Base-by-base conservation (phyloP, 2,329 filamentous ascomycete species). In the Sclerotinia minor region DNA sequence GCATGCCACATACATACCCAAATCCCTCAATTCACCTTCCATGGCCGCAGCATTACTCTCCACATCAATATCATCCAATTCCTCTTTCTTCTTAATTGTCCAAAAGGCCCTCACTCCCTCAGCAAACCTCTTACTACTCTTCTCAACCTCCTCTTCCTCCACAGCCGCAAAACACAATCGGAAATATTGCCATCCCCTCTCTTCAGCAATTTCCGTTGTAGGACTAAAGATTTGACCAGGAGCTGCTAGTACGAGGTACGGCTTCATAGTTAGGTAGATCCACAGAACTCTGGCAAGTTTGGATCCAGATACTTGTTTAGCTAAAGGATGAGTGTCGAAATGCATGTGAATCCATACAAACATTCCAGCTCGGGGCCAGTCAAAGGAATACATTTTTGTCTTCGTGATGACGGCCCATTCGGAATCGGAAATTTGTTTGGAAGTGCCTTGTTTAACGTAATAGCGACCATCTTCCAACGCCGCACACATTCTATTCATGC, bases 321-420 rank as follows among this genome's bases (percentile, higher is more conserved):
- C 88, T 19, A 96, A 83, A 17, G 92, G 92, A 76, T 97, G 93
- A 2, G 82, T 81, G 66, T 89, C 85, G 73, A 93, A 90, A 76
- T 87, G 83, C 69, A 95, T 79, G 67, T 86, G 84, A 4, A 96
- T 75, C 94, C 94, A 97, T 67, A 96, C 79, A 78, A 97, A 97
- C 93, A 97, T 97, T 76, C 94, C 94, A 47, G 89, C 94, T 38
- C 90, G 86, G 0, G 94, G 93, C 84, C 91, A 92, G 72, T 85
- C 79, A 76, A 96, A 97, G 57, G 88, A 86, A 78, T 89, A 91
- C 72, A 96, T 84, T 69, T 84, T 83, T 0, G 86, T 89, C 79
- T 91, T 93, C 74, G 89, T 88, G 58, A 96, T 84, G 69, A 94
- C 84, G 69, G 89, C 85, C 89, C 91, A 95, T 68, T 91, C 90